A percentile compares a stretch with the other conserved stretches of the same genome.
phyloP scores from a whole-genome alignment of 805 yeast genomes.

The Ascoidea rubescens region DNA sequence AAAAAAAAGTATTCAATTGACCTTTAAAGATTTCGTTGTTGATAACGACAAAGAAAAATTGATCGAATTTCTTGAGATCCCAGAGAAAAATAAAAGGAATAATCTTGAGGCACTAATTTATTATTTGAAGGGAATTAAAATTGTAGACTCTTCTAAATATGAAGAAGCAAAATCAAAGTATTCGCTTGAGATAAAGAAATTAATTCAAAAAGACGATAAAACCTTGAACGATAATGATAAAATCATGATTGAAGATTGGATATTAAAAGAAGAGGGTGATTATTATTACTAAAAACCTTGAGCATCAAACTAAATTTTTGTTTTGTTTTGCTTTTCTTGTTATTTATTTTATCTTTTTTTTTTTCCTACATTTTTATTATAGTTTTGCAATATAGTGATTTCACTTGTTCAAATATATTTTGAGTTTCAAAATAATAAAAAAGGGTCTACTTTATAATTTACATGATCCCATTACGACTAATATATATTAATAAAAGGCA shows the following conservation, averaged over 20 bases:
- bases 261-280: neutral
- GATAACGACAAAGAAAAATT: neutral
- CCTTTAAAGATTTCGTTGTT: conserved; percentile 2
- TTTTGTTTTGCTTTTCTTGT: too few relatives aligned
- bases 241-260: neutral
- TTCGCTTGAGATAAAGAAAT: neutral
- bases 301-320: too few relatives aligned
- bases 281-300: too few relatives aligned
- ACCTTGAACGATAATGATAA: neutral
- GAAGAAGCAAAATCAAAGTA: neutral
- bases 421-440: too few relatives aligned
- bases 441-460: too few relatives aligned
- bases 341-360: too few relatives aligned
- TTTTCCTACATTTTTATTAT: too few relatives aligned
- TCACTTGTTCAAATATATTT: too few relatives aligned
- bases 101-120: conserved; percentile 1
- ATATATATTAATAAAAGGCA: too few relatives aligned
- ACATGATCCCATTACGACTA: too few relatives aligned
- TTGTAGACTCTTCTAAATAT: neutral
- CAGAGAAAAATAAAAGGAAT: neutral
- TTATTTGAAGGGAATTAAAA: conserved; percentile 3
- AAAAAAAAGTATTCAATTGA: conserved; percentile 2
- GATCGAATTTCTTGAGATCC: neutral
- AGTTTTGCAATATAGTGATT: too few relatives aligned
- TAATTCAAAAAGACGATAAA: neutral